A percentile compares a stretch with the other conserved stretches of the same genome.
Evolutionary conservation across 352 stramenopile species (phyloP).

Genomic region (Phytophthora citrophthora): DNA sequence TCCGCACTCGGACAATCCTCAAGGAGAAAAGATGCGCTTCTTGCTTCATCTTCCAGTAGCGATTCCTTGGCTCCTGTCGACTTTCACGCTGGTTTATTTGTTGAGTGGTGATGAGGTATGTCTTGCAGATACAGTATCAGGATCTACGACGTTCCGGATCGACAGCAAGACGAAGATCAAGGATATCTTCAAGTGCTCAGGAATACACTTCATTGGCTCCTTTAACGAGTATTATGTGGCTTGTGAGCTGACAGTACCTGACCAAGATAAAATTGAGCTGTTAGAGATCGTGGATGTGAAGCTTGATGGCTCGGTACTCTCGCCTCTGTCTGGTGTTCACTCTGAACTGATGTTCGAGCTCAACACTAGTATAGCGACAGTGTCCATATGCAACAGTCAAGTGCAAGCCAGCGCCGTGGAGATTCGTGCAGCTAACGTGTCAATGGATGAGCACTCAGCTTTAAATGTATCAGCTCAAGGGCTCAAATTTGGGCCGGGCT

Average conservation of each 20-base stretch:
- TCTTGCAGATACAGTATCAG: slow-evolving; percentile 9
- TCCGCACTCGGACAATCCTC: slow-evolving; percentile 11
- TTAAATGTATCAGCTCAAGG: slow-evolving; percentile 69
- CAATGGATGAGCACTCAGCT: slow-evolving; percentile 47
- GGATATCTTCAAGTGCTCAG: slow-evolving; percentile 74
- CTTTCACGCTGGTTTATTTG: neutral
- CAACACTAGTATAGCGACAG: slow-evolving; percentile 32
- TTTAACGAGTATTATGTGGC: slow-evolving; percentile 88
- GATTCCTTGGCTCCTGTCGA: slow-evolving; percentile 9
- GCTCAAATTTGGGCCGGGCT: slow-evolving; percentile 84
- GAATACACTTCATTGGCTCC: slow-evolving; percentile 65
- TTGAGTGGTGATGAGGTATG: neutral
- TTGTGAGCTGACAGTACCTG: slow-evolving; percentile 57
- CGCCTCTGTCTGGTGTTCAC: slow-evolving; percentile 48
- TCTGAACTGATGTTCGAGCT: slow-evolving; percentile 58
- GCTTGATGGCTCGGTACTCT: slow-evolving; percentile 51
- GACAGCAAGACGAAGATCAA: slow-evolving; percentile 55
- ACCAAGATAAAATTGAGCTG: slow-evolving; percentile 31
- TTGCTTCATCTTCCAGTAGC: neutral
- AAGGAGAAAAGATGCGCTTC: slow-evolving; percentile 21
- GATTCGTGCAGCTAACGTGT: slow-evolving; percentile 50
- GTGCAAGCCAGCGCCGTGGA: slow-evolving; percentile 67
- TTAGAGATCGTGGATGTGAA: slow-evolving; percentile 53
- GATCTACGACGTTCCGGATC: slow-evolving; percentile 53
- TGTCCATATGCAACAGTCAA: slow-evolving; percentile 58